These are phyloP conservation scores for Aspergillus spinulosporus DNA, from an alignment of 2,329 filamentous ascomycete species.

Conservation along the genomic window DNA sequence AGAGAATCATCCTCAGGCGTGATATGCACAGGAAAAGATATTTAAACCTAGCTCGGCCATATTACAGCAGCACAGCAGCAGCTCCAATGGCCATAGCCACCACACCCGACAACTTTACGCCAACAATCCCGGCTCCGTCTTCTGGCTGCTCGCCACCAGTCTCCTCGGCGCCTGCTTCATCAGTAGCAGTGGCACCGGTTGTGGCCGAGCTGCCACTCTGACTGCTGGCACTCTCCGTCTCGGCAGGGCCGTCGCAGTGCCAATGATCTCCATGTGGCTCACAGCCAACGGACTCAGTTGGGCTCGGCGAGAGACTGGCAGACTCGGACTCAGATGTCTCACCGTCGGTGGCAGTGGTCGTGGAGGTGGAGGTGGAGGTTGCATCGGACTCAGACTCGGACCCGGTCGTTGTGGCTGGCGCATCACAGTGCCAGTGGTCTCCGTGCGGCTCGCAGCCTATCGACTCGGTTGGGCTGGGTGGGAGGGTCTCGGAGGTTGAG, in stretches of 20 bases:
- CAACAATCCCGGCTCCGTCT: constrained; percentile 13
- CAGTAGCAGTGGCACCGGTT: constrained; percentile 5
- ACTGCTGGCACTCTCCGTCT: constrained; percentile 12
- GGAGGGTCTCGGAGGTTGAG: constrained; percentile 22
- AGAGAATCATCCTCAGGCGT: too few species aligned
- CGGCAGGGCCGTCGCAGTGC: constrained; percentile 28
- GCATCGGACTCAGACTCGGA: constrained; percentile 3
- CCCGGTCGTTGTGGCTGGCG: constrained; percentile 22
- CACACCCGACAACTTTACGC: constrained; percentile 9
- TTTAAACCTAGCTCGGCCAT: not conserved
- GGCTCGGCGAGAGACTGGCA: constrained; percentile 21
- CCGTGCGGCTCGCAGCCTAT: constrained; percentile 29
- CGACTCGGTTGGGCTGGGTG: constrained; percentile 34
- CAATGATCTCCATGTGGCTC: constrained; percentile 28
- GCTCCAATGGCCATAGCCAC: constrained; percentile 19
- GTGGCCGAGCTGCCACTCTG: not conserved
- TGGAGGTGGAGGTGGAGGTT: constrained; percentile 20
- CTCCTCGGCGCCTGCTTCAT: constrained; percentile 12
- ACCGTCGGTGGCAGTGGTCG: constrained; percentile 24
- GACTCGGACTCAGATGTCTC: constrained; percentile 10
- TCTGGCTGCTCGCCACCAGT: constrained; percentile 4
- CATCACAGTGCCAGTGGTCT: constrained; percentile 36
- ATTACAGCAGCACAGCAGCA: constrained; percentile 12
- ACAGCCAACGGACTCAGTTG: constrained; percentile 26
- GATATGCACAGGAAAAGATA: too few species aligned